These are phyloP conservation scores for Arthrobotrys sphaeroides DNA, from an alignment of 2,329 filamentous ascomycete species.

Conservation along the genomic window DNA sequence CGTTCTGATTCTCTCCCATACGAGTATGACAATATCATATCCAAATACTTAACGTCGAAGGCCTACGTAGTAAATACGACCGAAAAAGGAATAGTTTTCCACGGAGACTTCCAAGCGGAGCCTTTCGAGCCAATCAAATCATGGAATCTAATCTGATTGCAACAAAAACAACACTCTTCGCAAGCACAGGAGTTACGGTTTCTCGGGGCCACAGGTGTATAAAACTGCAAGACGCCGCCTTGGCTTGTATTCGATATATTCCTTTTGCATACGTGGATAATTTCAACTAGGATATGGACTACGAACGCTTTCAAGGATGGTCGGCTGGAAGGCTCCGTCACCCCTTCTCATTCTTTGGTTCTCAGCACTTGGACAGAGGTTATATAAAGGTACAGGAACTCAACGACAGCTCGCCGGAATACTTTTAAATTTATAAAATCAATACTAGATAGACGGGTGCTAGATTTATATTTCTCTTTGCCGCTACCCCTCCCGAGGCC, in stretches of 20 bases:
- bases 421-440: too few relatives aligned
- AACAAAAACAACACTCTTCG: conserved; percentile 12
- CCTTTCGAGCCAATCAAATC: not conserved
- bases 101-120: not conserved
- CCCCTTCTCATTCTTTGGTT: not conserved
- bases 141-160: conserved; percentile 1
- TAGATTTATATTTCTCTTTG: too few relatives aligned
- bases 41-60: not conserved
- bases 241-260: not conserved
- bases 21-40: not conserved
- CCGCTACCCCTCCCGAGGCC: too few relatives aligned
- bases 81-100: conserved; percentile 21
- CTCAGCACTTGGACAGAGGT: too few relatives aligned
- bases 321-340: not conserved
- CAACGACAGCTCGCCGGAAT: too few relatives aligned
- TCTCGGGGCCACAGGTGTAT: not conserved
- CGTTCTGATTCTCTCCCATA: not conserved
- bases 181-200: not conserved
- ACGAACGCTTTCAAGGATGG: conserved; percentile 8
- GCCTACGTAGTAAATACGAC: conserved; percentile 23
- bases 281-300: not conserved
- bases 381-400: too few relatives aligned
- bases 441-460: too few relatives aligned
- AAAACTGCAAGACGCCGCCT: not conserved
- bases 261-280: conserved; percentile 4